Base-by-base conservation (phyloP, 805 yeast species). In the Nakazawaea ernobii region DNA sequence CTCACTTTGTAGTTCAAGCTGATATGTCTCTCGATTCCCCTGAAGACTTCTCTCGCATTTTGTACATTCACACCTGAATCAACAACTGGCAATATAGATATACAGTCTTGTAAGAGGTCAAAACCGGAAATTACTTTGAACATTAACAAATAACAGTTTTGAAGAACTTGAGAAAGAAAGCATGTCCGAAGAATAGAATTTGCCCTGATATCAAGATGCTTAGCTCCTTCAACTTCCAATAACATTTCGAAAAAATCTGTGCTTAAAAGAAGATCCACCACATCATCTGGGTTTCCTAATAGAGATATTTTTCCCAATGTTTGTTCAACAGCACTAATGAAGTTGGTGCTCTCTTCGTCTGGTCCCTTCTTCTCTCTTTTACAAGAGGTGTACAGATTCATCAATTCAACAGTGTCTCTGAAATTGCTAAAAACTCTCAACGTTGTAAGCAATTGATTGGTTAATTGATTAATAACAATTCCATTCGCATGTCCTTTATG, bases 401-500 rank as follows among this genome's bases (percentile, higher is more conserved):
- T 55, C 42, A 69, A 69, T 44, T 71, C 30, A 60, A 59, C 29
- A 65, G 49, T 40, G 59, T 68, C 69, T 43, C 65, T 55, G 14
- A 64, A 53, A 39, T 65, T 69, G 32, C 58, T 55, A 66, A 69
- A 67, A 6, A 61, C 73, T 48, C 94, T 65, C 48, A 89, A 61
- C 13, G 82, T 73, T 1, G 85, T 70, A 39, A 86, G 54, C 1
- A 74, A 63, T 51, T 84, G 89, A 54, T 80, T 75, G 0, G 88
- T 75, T 3, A 88, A 53, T 48, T 83, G 89, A 36, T 71, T 69
- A 2, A 80, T 64, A 0, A 85, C 58, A 10, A 80, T 52, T 0
- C 74, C 73, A 1, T 53, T 28, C 2, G 58, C 45, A 20, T 49
- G 52, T 8, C 28, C 32, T 15, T 60, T 55, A 11, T 71, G 61